Evolutionary conservation across 805 yeast genomes (phyloP), one percentile per base, ranked within the genome.

Genomic region (Saccharomycopsis lassenensis): DNA sequence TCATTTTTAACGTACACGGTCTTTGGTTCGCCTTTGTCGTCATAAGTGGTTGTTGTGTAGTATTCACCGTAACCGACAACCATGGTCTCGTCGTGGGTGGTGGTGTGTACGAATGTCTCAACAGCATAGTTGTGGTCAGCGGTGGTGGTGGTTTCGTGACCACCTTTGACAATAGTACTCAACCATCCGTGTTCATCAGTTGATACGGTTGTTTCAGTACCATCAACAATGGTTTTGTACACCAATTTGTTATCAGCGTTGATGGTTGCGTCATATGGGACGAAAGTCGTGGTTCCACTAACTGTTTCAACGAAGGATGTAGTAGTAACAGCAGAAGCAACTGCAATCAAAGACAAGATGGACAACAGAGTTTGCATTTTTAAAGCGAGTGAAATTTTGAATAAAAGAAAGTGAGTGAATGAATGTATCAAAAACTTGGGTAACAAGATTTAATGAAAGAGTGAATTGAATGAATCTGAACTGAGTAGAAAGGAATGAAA

Each of bases 41-140:
- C 45, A 25, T 31, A 41, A 19, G 45, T 38, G 10, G 43, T 35
- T 8, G 40, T 31, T 14, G 43, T 39, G 21, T 34, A 41, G 29
- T 22, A 41, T 4, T 20, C 32, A 4, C 45, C 45, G 26, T 22
- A 33, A 14, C 24, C 31, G 16, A 35, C 45, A 18, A 24, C 18
- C 18, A 35, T 33, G 17, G 38, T 35, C 22, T 21, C 33, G 7
- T n/a, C 26, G 12, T 21, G 15, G 6, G 39, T 38, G 23, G 39
- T 41, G 30, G 45, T 39, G 8, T n/a, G 18, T 5, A 43, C 39
- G 28, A 26, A 38, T 11, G 33, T 19, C 11, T 29, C 37, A 24
- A 23, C 19, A 11, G 26, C 43, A 22, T n/a, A 16, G 30, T 39
- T 39, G 26, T 30, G 29, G 14, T 20, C 31, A 7, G 45, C 45